Conservation (phyloP, 345 rosid species). For the Eucalyptus decipiens region DNA sequence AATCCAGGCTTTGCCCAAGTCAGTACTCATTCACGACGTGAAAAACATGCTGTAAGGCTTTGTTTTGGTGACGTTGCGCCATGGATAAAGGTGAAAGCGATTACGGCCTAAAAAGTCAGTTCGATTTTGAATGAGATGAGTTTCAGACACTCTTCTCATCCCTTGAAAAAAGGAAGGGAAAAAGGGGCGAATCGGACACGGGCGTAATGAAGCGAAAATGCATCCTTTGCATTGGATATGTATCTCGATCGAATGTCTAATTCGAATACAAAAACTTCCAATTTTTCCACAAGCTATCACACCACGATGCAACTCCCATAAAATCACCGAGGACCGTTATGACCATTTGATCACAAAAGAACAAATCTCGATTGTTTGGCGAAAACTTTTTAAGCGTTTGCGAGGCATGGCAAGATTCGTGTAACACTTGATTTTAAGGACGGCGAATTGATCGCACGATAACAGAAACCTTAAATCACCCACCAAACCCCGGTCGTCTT, state of each 20-base stretch:
- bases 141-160: background rate
- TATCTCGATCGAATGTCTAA: background rate
- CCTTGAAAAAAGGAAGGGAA: background rate
- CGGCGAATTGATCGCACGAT: background rate
- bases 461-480: background rate
- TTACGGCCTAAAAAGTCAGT: background rate
- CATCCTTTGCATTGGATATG: background rate
- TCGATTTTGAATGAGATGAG: background rate
- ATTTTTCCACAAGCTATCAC: background rate
- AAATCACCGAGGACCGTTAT: fast-evolving
- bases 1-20: background rate
- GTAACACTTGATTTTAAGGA: background rate
- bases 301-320: background rate
- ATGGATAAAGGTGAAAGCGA: background rate
- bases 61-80: background rate
- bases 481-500: background rate
- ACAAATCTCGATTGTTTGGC: background rate
- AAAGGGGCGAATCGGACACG: background rate
- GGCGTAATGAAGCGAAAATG: background rate
- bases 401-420: background rate
- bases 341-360: background rate
- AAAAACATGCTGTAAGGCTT: background rate
- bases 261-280: background rate
- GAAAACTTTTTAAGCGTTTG: background rate
- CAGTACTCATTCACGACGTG: background rate